phyloP scores from a whole-genome alignment of 495 filamentous ascomycete species.

The Mytilinidion resinicola region DNA sequence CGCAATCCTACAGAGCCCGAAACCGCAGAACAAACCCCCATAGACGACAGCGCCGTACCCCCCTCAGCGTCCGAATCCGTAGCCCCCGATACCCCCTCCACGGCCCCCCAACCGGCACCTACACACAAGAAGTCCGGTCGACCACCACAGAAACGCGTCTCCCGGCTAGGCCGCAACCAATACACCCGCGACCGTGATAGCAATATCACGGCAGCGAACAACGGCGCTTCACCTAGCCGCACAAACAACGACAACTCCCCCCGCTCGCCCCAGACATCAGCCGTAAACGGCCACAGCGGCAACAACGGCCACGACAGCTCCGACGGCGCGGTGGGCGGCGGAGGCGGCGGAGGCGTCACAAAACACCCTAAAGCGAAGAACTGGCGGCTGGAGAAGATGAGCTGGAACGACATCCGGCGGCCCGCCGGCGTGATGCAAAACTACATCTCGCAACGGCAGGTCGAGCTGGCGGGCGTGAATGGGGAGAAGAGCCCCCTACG shows the following conservation, averaged over 20 bases:
- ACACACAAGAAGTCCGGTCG: constrained; percentile 62
- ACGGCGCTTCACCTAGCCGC: constrained; percentile 16
- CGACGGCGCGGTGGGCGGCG: constrained; percentile 21
- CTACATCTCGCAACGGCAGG: constrained; percentile 82
- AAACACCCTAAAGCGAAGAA: constrained; percentile 36
- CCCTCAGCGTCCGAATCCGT: constrained; percentile 19
- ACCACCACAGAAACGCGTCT: constrained; percentile 55
- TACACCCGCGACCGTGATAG: constrained; percentile 59
- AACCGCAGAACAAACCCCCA: constrained; percentile 19
- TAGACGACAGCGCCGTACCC: constrained; percentile 13
- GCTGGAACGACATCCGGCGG: constrained; percentile 86
- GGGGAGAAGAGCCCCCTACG: constrained; percentile 38
- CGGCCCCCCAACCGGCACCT: constrained; percentile 20
- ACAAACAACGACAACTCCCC: constrained; percentile 48
- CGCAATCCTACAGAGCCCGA: not conserved
- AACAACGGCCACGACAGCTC: constrained; percentile 32
- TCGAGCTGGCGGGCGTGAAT: constrained; percentile 69
- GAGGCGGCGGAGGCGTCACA: no score
- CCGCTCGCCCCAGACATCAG: constrained; percentile 21
- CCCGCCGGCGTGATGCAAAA: constrained; percentile 77
- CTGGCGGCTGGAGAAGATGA: constrained; percentile 60
- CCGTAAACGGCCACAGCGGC: constrained; percentile 12
- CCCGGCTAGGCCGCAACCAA: constrained; percentile 76
- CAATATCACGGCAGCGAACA: constrained; percentile 42
- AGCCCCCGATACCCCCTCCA: constrained; percentile 11